These are phyloP conservation scores for Epichloe gansuensis DNA, from an alignment of 2,329 filamentous ascomycete species.

Conservation along the genomic window DNA sequence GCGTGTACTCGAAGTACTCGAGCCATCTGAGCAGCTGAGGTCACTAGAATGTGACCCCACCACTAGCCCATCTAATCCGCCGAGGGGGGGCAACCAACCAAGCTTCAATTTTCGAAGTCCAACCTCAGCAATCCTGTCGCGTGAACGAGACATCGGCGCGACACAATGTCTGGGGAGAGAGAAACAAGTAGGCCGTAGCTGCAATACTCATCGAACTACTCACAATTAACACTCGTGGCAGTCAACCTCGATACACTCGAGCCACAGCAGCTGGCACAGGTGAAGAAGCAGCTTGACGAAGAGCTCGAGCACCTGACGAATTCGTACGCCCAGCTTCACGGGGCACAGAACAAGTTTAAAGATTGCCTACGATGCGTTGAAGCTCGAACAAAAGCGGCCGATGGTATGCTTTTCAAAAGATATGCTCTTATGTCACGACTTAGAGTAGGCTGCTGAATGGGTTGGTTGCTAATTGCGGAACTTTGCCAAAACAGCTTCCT, in stretches of 20 bases:
- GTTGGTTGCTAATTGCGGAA: neutral
- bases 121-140: neutral
- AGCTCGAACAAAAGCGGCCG: conserved; percentile 19
- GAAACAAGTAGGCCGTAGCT: conserved; percentile 17
- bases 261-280: conserved; percentile 70
- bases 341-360: conserved; percentile 80
- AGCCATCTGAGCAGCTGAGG: neutral
- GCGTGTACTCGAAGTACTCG: no score
- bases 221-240: conserved; percentile 13
- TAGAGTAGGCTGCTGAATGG: neutral
- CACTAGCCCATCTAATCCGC: neutral
- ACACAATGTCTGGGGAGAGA: conserved; percentile 21
- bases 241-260: conserved; percentile 63
- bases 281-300: conserved; percentile 93
- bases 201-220: neutral
- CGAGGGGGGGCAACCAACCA: neutral
- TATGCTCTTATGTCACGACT: neutral
- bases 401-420: conserved; percentile 15
- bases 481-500: conserved; percentile 9
- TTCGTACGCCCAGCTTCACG: conserved; percentile 81
- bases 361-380: conserved; percentile 75
- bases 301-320: conserved; percentile 88
- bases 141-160: neutral
- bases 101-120: neutral
- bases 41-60: neutral